Evolutionary conservation across 306 rosid species (phyloP), one percentile per base, ranked within the genome.

Genomic region (Astragalus membranaceus): DNA sequence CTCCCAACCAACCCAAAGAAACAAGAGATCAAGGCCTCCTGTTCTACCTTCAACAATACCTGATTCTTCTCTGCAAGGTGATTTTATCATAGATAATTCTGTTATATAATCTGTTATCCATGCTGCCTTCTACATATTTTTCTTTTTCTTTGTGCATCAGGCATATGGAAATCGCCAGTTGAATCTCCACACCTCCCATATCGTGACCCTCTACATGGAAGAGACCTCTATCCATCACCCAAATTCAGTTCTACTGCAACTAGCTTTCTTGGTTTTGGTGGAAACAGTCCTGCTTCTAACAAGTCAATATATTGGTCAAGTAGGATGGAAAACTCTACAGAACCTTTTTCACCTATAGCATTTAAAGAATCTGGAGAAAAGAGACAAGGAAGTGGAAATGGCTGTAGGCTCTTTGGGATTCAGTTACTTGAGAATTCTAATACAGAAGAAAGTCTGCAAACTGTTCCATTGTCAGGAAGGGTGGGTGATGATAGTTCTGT

Each of bases 401-500:
- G 96, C 60, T 90, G 89, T 76, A 87, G 94, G 84, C 88, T 90
- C 39, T 94, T 94, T 51, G 98, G 98, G 65, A 85, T 94, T 73
- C 94, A 94, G 87, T 75, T 94, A 53, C 92, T 81, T 44, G 89
- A 85, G 58, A 88, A 77, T 78, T 75, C 88, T 72, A 84, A 73
- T 70, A 55, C 74, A 63, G 94, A 88, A 60, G 97, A 82, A 68
- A 76, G 84, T 67, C 75, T 82, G 39, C 88, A 87, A 16, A 63
- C 74, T 60, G 79, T 62, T 60, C 53, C 79, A 52, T 74, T 80
- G 63, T 74, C 88, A 33, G 90, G 83, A 78, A 85, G 75, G 74
- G 70, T 60, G 7, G 83, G 83, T 55, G 88, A 85, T 76, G 85
- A 76, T 67, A 82, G 44, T 56, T 70, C 69, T 23, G 62, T 81